Evolutionary conservation across 768 basidiomycete genomes (phyloP).

Genomic region (Psilocybe cubensis): DNA sequence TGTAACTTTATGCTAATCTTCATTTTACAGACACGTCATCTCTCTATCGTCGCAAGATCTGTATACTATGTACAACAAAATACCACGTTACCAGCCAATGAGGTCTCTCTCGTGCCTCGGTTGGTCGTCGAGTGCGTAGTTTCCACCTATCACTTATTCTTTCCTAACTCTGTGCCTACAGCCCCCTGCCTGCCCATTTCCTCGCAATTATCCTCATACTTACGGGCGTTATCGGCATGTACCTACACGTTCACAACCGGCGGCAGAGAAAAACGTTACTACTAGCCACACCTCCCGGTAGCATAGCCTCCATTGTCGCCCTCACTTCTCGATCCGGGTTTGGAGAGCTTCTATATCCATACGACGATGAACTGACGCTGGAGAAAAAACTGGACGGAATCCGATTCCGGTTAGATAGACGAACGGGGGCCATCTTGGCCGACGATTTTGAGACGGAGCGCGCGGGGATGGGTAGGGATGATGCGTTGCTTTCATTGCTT

Average conservation of each 20-base stretch:
- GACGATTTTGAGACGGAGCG: slow-evolving; percentile 44
- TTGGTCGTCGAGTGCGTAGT: slow-evolving; percentile 61
- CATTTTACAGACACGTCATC: slow-evolving; percentile 49
- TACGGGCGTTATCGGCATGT: slow-evolving; percentile 50
- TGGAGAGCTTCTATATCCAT: slow-evolving; percentile 62
- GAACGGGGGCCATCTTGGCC: slow-evolving; percentile 66
- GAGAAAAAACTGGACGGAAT: slow-evolving; percentile 52
- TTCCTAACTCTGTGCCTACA: slow-evolving; percentile 24
- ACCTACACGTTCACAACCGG: slow-evolving; percentile 51
- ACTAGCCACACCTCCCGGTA: slow-evolving; percentile 60
- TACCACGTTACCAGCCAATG: slow-evolving; percentile 36
- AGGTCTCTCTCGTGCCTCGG: slow-evolving; percentile 48
- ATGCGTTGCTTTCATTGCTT: slow-evolving; percentile 42
- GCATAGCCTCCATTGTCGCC: slow-evolving; percentile 58
- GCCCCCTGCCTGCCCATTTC: slow-evolving; percentile 53
- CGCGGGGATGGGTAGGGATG: slow-evolving; percentile 33
- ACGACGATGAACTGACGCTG: slow-evolving; percentile 51
- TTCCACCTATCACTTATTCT: background rate
- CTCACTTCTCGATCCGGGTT: slow-evolving; percentile 66
- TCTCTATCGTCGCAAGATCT: slow-evolving; percentile 57
- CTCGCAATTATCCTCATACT: slow-evolving; percentile 53
- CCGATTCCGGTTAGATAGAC: slow-evolving; percentile 55
- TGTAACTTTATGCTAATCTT: background rate
- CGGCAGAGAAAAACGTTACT: slow-evolving; percentile 50
- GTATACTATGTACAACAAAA: slow-evolving; percentile 59